Percentiles rank a stretch among this genome's conserved stretches.
phyloP scores from a whole-genome alignment of 1,284 basidiomycete species.

The Moniliophthora roreri region DNA sequence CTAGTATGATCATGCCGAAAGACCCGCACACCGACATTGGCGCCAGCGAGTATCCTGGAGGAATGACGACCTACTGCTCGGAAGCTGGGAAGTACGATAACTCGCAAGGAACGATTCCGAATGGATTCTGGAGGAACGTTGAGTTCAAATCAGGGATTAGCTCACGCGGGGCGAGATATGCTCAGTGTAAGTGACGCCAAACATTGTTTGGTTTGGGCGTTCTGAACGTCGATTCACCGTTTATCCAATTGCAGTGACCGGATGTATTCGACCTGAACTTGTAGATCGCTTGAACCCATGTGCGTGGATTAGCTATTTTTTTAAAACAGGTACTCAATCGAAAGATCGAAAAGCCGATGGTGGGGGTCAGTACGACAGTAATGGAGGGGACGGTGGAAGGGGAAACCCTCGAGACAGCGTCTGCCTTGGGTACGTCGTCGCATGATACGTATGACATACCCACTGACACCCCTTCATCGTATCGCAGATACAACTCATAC shows the following conservation, averaged over 20 bases:
- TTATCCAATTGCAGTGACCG: slow-evolving; percentile 40
- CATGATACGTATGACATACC: slow-evolving; percentile 4
- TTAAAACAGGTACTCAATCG: too few relatives aligned
- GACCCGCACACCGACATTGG: slow-evolving; percentile 49
- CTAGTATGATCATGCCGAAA: slow-evolving; percentile 44
- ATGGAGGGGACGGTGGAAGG: slow-evolving; percentile 40
- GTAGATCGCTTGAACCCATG: slow-evolving; percentile 40
- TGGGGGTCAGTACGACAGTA: slow-evolving; percentile 55
- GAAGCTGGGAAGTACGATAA: slow-evolving; percentile 30
- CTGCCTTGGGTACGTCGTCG: slow-evolving; percentile 40
- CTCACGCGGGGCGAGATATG: slow-evolving; percentile 34
- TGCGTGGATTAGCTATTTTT: too few relatives aligned
- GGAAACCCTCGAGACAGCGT: slow-evolving; percentile 48
- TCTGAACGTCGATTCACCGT: background rate
- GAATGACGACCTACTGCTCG: slow-evolving; percentile 50
- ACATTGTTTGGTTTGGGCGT: background rate
- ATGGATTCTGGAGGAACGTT: slow-evolving; percentile 46
- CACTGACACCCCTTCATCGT: background rate
- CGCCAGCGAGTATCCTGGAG: slow-evolving; percentile 49
- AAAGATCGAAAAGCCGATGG: too few relatives aligned
- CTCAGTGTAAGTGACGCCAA: slow-evolving; percentile 39
- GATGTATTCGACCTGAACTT: slow-evolving; percentile 43
- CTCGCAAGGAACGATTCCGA: slow-evolving; percentile 41
- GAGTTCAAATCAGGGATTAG: slow-evolving; percentile 40
- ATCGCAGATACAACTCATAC: slow-evolving; percentile 44